Percentiles rank a stretch among this genome's conserved stretches.
Conservation (phyloP, 2,329 filamentous ascomycete species). For the Pseudopyrenochaeta lycopersici region DNA sequence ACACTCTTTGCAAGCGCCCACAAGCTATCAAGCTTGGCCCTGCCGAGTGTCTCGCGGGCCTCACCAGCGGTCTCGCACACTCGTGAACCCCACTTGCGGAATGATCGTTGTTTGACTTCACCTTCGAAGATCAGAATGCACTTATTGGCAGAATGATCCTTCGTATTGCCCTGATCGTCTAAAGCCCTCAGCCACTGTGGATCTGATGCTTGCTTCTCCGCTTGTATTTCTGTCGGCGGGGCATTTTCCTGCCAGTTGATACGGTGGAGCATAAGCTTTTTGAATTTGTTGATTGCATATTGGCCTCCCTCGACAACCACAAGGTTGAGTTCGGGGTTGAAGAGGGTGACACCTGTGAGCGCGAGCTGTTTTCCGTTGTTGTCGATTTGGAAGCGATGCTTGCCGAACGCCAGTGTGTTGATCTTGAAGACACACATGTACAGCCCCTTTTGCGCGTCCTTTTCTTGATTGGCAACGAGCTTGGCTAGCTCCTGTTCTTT, state of each 20-base stretch:
- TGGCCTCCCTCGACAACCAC: slow-evolving; percentile 91
- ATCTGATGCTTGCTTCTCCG: slow-evolving; percentile 69
- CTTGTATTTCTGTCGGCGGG: slow-evolving; percentile 67
- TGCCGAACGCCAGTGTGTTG: slow-evolving; percentile 86
- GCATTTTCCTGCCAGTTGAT: slow-evolving; percentile 95
- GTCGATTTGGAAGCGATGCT: slow-evolving; percentile 91
- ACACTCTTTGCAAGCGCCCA: slow-evolving; percentile 85
- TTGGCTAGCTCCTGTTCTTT: slow-evolving; percentile 91
- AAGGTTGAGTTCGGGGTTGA: slow-evolving; percentile 88
- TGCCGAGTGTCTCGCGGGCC: slow-evolving; percentile 79
- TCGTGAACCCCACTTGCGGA: slow-evolving; percentile 85
- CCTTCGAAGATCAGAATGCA: slow-evolving; percentile 91
- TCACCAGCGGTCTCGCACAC: slow-evolving; percentile 94
- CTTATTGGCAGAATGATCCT: slow-evolving; percentile 82
- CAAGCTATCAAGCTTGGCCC: slow-evolving; percentile 92
- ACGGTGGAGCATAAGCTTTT: slow-evolving; percentile 91
- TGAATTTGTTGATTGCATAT: slow-evolving; percentile 83
- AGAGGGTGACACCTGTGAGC: slow-evolving; percentile 88
- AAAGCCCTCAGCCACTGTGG: slow-evolving; percentile 80
- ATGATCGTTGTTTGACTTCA: slow-evolving; percentile 79
- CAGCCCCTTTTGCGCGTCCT: slow-evolving; percentile 87
- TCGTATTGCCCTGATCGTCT: slow-evolving; percentile 79
- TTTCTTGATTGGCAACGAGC: slow-evolving; percentile 80
- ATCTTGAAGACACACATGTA: slow-evolving; percentile 89
- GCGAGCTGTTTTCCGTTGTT: slow-evolving; percentile 90